Conservation (phyloP, 805 yeast genomes). For the Ogataea naganishii region DNA sequence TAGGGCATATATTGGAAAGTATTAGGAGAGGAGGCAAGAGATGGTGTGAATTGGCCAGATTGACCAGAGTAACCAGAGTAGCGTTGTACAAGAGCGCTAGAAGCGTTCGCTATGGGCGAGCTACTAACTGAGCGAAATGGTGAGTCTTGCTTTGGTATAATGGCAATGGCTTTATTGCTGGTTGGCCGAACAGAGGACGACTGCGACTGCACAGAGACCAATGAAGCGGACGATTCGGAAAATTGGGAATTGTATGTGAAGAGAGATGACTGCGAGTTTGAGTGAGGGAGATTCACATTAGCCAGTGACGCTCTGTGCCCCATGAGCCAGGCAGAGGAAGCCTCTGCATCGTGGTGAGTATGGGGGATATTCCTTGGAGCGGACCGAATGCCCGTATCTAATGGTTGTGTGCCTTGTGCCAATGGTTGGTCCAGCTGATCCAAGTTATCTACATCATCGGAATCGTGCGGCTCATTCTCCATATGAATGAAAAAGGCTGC, state of each 20-base stretch:
- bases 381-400: background rate
- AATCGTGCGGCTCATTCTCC: too few relatives aligned
- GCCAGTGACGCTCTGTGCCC: slow-evolving; percentile 30
- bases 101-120: too few relatives aligned
- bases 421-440: slow-evolving; percentile 6
- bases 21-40: too few relatives aligned
- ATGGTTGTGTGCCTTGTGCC: background rate
- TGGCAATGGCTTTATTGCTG: too few relatives aligned
- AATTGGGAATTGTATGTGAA: slow-evolving; percentile 20
- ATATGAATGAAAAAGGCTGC: slow-evolving; percentile 37
- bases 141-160: too few relatives aligned
- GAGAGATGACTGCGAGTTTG: slow-evolving; percentile 20
- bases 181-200: too few relatives aligned
- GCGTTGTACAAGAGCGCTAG: too few relatives aligned
- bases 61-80: too few relatives aligned
- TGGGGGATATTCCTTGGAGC: slow-evolving; percentile 1
- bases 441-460: slow-evolving; percentile 21
- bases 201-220: too few relatives aligned
- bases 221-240: slow-evolving; percentile 16
- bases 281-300: slow-evolving; percentile 16
- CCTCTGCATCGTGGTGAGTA: slow-evolving; percentile 1
- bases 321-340: slow-evolving; percentile 10
- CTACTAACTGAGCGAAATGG: too few relatives aligned
- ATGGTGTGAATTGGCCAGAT: too few relatives aligned
- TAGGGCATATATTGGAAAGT: too few relatives aligned